phyloP scores from a whole-genome alignment of 2,329 filamentous ascomycete genomes.

The Colletotrichum lentis region DNA sequence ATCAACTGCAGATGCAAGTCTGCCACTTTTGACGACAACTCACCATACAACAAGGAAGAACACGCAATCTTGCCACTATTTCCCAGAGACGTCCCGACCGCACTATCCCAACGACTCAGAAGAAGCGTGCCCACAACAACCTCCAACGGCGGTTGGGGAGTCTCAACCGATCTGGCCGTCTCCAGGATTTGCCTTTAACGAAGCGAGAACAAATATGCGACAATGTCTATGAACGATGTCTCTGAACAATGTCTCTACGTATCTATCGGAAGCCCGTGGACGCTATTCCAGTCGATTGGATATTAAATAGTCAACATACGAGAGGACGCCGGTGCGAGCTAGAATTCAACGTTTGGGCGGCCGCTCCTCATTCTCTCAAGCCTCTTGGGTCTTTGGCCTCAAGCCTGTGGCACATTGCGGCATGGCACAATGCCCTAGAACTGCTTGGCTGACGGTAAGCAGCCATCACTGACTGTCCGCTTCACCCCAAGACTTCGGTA shows the following conservation, averaged over 20 bases:
- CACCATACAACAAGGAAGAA: neutral
- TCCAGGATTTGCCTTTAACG: neutral
- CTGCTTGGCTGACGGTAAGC: neutral
- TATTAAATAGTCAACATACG: slow-evolving; percentile 3
- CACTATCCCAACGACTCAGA: neutral
- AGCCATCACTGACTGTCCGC: neutral
- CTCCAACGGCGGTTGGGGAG: neutral
- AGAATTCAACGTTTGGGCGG: slow-evolving; percentile 4
- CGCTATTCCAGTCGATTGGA: slow-evolving; percentile 13
- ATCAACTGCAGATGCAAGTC: slow-evolving; percentile 1
- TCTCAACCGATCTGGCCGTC: neutral
- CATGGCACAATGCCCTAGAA: slow-evolving; percentile 5
- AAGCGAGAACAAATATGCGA: slow-evolving; percentile 3
- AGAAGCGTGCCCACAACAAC: neutral
- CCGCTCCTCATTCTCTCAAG: neutral
- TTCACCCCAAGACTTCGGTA: neutral
- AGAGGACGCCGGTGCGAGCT: neutral
- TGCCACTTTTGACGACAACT: neutral
- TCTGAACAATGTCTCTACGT: too few relatives aligned
- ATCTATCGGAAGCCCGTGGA: neutral
- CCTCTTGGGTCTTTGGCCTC: slow-evolving; percentile 4
- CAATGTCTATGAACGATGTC: neutral
- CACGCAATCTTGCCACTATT: neutral
- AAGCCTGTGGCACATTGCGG: slow-evolving; percentile 8
- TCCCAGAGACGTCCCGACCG: neutral